Evolutionary conservation across 257 asterid species (phyloP), one percentile per base, ranked within the genome.

Genomic region (Leonotis leonurus): DNA sequence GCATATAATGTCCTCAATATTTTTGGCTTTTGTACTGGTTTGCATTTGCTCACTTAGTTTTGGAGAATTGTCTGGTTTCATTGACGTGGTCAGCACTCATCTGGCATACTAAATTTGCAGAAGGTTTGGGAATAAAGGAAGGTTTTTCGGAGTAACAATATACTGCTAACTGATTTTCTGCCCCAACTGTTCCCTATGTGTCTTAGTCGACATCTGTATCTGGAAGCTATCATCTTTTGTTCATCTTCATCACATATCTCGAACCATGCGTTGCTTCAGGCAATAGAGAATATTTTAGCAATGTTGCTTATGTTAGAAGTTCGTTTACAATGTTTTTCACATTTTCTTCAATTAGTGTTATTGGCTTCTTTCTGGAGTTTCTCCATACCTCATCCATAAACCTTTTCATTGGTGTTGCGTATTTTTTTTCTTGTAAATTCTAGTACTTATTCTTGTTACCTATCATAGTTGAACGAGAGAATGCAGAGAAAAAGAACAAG

Each of bases 291-390:
- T 18, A 12, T 24, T 51, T 26, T 45, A 29, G 59, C 20, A 17
- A 22, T 62, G 52, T 69, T 68, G 50, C 51, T 65, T 54, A 25
- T 60, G 26, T 64, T 32, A 56, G 37, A 46, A 52, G 16, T 32
- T n/a, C n/a, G 44, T 39, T 62, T 24, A 18, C 16, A 59, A 26
- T 30, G 27, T 20, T 7, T 26, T 49, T 64, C 56, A n/a, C 5
- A 26, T 56, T 59, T 50, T 60, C 16, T n/a, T 29, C 21, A 18
- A 41, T 53, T 73, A 18, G 46, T 44, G 6, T 40, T 7, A 8
- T 50, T 43, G 12, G 44, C 29, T 21, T 36, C 5, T 35, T 60
- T 44, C 30, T 56, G 41, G 45, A 55, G n/a, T 43, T 35, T 53
- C 22, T 20, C 22, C 50, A 53, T 57, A 60, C 50, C 13, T 56